phyloP scores from a whole-genome alignment of 2,329 filamentous ascomycete genomes.

The Magnaporthales sp. region DNA sequence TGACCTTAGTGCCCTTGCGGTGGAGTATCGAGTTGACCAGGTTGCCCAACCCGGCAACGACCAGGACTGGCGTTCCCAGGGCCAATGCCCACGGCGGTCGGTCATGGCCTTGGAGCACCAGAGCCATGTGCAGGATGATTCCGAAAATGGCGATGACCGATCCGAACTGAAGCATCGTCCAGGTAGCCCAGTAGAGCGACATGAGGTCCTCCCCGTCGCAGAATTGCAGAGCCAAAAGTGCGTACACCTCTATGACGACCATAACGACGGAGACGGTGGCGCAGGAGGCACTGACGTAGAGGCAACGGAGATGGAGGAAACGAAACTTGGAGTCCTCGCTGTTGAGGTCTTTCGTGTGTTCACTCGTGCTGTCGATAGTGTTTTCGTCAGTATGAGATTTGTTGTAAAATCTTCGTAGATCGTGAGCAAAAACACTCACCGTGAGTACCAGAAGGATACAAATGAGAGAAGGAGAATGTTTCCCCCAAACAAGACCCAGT shows the following conservation, averaged over 20 bases:
- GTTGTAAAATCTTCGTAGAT: no score
- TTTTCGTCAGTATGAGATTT: neutral
- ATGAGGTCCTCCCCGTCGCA: conserved; percentile 53
- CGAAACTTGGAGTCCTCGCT: neutral
- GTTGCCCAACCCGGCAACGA: conserved; percentile 45
- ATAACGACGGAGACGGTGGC: conserved; percentile 33
- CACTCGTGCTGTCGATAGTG: neutral
- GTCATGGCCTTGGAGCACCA: conserved; percentile 37
- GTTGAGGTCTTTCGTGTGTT: neutral
- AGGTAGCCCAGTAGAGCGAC: conserved; percentile 51
- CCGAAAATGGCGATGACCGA: conserved; percentile 49
- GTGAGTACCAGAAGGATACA: conserved; percentile 31
- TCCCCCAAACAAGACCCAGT: conserved; percentile 35
- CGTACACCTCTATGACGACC: conserved; percentile 46
- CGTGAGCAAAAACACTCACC: conserved; percentile 24
- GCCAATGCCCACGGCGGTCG: conserved; percentile 54
- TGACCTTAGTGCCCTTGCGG: conserved; percentile 22
- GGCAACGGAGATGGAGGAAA: conserved; percentile 20
- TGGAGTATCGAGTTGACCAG: conserved; percentile 31
- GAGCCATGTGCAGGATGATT: conserved; percentile 43
- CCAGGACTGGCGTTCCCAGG: conserved; percentile 49
- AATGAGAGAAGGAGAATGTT: conserved; percentile 35
- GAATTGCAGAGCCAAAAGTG: conserved; percentile 45
- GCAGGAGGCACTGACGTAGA: conserved; percentile 33
- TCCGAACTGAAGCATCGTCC: conserved; percentile 51